phyloP scores from a whole-genome alignment of 805 yeast species.

The Saturnispora besseyi region DNA sequence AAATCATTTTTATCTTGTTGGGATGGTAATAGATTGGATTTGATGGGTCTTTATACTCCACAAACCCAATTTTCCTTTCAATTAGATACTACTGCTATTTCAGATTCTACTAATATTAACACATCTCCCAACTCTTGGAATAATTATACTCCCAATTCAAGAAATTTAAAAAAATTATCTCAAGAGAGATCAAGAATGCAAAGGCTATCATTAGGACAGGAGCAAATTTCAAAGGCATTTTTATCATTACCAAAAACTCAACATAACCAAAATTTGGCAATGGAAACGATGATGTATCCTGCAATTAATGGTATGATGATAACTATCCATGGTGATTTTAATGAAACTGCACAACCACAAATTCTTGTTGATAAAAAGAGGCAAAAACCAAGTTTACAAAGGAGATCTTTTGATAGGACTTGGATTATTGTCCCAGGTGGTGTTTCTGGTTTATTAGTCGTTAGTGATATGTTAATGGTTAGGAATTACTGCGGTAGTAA shows the following conservation, averaged over 20 bases:
- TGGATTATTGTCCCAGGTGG: constrained; percentile 67
- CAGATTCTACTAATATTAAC: constrained; percentile 18
- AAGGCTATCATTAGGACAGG: constrained; percentile 61
- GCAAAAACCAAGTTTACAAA: constrained; percentile 31
- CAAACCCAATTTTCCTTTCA: constrained; percentile 81
- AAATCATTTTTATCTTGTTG: constrained; percentile 68
- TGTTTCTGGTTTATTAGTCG: constrained; percentile 66
- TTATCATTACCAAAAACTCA: constrained; percentile 65
- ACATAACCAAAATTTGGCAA: constrained; percentile 63
- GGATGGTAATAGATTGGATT: constrained; percentile 69
- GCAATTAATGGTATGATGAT: constrained; percentile 71
- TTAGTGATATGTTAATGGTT: constrained; percentile 71
- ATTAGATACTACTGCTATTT: constrained; percentile 53
- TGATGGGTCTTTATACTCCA: constrained; percentile 65
- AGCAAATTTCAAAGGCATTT: constrained; percentile 53
- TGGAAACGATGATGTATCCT: constrained; percentile 69
- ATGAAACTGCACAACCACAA: constrained; percentile 42
- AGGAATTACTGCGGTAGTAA: constrained; percentile 48
- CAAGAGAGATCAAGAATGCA: constrained; percentile 44
- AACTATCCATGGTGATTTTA: constrained; percentile 75
- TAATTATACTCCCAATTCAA: constrained; percentile 59
- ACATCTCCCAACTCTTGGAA: constrained; percentile 38
- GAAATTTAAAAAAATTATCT: constrained; percentile 64
- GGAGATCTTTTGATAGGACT: constrained; percentile 79
- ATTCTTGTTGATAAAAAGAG: constrained; percentile 9